A percentile compares a stretch with the other conserved stretches of the same genome.
Evolutionary conservation across 305 asterid species (phyloP).

Genomic region (Fraxinus xanthoxyloides): DNA sequence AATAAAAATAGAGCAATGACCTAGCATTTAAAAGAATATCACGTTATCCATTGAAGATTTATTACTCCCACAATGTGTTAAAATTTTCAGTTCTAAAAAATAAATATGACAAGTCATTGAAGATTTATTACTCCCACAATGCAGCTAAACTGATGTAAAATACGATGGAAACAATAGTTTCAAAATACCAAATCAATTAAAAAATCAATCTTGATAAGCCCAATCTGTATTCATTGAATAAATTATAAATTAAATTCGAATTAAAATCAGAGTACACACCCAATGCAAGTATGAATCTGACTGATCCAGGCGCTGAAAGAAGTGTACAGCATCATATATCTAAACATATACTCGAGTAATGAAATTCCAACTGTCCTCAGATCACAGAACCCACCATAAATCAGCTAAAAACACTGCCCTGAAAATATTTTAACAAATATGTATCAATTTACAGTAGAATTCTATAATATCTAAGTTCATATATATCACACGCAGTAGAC

Average conservation of each 20-base stretch:
- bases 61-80: no score
- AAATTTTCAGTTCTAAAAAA: not conserved
- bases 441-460: not conserved
- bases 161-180: not conserved
- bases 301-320: slow-evolving; percentile 43
- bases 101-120: not conserved
- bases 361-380: slow-evolving; percentile 20
- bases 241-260: not conserved
- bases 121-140: not conserved
- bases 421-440: not conserved
- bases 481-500: not conserved
- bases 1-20: not conserved
- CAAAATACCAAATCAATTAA: not conserved
- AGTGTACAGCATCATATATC: slow-evolving; percentile 34
- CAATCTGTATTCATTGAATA: not conserved
- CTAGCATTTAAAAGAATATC: not conserved
- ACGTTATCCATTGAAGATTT: not conserved
- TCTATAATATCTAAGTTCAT: not conserved
- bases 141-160: not conserved
- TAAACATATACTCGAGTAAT: slow-evolving; percentile 19
- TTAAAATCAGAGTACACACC: slow-evolving; percentile 36
- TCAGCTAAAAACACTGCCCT: not conserved
- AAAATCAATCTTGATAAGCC: not conserved
- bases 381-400: slow-evolving; percentile 10
- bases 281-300: slow-evolving; percentile 45